These are phyloP conservation scores for Ceratobasidium sp. DNA, from an alignment of 1,284 basidiomycete genomes.

Conservation along the genomic window DNA sequence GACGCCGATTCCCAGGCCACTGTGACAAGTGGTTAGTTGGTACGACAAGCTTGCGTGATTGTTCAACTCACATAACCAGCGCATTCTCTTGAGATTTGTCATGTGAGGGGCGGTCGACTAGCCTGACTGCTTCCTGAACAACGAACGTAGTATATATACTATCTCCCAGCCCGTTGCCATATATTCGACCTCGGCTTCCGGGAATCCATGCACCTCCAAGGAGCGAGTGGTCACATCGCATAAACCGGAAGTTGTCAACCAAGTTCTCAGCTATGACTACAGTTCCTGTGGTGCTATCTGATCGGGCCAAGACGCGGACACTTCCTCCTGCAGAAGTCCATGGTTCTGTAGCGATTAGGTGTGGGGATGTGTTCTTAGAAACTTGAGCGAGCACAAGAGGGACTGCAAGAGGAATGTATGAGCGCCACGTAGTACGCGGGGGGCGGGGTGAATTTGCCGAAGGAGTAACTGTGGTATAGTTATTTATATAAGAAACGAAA, in stretches of 20 bases:
- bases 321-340: conserved; percentile 64
- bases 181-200: conserved; percentile 58
- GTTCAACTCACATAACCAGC: conserved; percentile 71
- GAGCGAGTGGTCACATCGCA: conserved; percentile 88
- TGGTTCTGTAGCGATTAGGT: conserved; percentile 63
- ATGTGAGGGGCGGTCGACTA: conserved; percentile 63
- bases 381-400: conserved; percentile 57
- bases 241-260: conserved; percentile 72
- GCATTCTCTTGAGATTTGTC: conserved; percentile 58
- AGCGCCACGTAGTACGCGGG: conserved; percentile 47
- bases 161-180: conserved; percentile 68
- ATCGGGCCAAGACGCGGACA: conserved; percentile 75
- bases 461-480: conserved; percentile 43
- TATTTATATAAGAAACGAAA: conserved; percentile 23
- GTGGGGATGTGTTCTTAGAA: conserved; percentile 65
- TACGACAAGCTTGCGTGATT: conserved; percentile 13
- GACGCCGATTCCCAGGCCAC: conserved; percentile 87
- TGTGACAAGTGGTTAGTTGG: conserved; percentile 51
- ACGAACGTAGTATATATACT: conserved; percentile 87
- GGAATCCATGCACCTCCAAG: conserved; percentile 89
- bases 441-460: conserved; percentile 43
- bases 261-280: conserved; percentile 81
- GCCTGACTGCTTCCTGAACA: conserved; percentile 81
- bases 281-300: conserved; percentile 77
- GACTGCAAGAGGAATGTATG: conserved; percentile 53